Evolutionary conservation across 1,139 yeast species (phyloP).

Genomic region (Diutina catenulata): DNA sequence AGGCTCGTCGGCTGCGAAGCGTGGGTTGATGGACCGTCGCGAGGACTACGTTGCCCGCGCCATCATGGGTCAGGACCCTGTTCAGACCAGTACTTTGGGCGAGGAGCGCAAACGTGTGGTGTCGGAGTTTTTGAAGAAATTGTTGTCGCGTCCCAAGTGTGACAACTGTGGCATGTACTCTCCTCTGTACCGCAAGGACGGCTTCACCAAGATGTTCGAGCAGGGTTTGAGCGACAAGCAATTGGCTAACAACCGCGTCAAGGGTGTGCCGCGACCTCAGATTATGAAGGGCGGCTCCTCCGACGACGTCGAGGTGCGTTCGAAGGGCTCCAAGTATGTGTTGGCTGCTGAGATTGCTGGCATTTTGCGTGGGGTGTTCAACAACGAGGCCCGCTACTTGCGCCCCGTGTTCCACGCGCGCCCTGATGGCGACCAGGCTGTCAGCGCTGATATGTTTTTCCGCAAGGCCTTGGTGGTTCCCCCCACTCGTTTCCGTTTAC

Average conservation of each 20-base stretch:
- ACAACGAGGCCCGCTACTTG: constrained; percentile 52
- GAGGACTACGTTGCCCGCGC: constrained; percentile 58
- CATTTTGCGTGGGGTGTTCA: constrained; percentile 63
- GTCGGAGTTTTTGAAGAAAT: constrained; percentile 62
- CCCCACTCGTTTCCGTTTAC: constrained; percentile 91
- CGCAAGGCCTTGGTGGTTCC: constrained; percentile 84
- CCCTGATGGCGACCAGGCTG: constrained; percentile 41
- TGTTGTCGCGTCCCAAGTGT: constrained; percentile 75
- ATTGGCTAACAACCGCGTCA: constrained; percentile 65
- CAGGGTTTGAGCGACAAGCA: constrained; percentile 76
- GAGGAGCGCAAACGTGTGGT: constrained; percentile 78
- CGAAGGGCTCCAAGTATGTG: constrained; percentile 52
- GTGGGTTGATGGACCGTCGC: constrained; percentile 45
- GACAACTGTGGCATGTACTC: constrained; percentile 94
- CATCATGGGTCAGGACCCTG: constrained; percentile 61
- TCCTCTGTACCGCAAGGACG: constrained; percentile 91
- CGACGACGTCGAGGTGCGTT: constrained; percentile 6
- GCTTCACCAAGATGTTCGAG: constrained; percentile 86
- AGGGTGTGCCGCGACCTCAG: constrained; percentile 66
- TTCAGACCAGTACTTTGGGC: constrained; percentile 64
- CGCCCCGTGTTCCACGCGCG: constrained; percentile 65
- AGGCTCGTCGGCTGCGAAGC: constrained; percentile 16
- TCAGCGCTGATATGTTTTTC: constrained; percentile 83
- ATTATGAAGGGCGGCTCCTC: constrained; percentile 32
- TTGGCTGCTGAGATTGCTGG: constrained; percentile 80